Evolutionary conservation across 2,329 filamentous ascomycete species (phyloP), one percentile per base, ranked within the genome.

Genomic region (Talaromyces atroroseus): DNA sequence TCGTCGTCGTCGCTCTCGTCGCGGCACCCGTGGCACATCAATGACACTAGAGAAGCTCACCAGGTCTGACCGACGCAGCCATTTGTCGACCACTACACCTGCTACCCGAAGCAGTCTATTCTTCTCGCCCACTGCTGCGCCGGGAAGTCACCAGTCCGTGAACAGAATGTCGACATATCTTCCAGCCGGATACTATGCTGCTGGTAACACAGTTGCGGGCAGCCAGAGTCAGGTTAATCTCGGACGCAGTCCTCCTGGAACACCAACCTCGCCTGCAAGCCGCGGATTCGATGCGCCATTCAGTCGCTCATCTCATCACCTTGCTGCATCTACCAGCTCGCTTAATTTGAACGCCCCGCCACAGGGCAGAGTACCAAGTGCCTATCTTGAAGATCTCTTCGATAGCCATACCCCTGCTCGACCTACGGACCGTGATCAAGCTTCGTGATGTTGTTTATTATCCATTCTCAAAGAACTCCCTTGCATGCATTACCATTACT

Each of bases 101-200:
- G 51, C 83, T 81, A 24, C 83, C 79, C 88, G 82, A 66, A 84
- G 84, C 38, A 89, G 87, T 60, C 80, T 97, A 16, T 99, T 99
- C 82, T 99, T 96, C 78, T 96, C 91, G 7, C 94, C 94, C 0
- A 97, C 94, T 0, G 92, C 92, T 1, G 84, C 82, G 40, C 76
- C 82, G 7, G 78, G 79, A 57, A 77, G 76, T 59, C 74, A 79
- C 40, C 75, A 74, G 47, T 83, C 83, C 63, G 67, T 67, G n/a
- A 82, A 82, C 61, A 86, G 92, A 53, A 84, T 82, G 58, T 95
- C 90, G n/a, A 68, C 59, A 29, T 95, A 92, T 68, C 80, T 96
- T 20, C 92, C 92, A 16, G 87, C 92, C 2, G 92, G 92, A 1
- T 96, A 95, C 75, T 97, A 97, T 68, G 87, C 90, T 32, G 82